Conservation (phyloP, 768 basidiomycete species). For the Hortiboletus campestris region DNA sequence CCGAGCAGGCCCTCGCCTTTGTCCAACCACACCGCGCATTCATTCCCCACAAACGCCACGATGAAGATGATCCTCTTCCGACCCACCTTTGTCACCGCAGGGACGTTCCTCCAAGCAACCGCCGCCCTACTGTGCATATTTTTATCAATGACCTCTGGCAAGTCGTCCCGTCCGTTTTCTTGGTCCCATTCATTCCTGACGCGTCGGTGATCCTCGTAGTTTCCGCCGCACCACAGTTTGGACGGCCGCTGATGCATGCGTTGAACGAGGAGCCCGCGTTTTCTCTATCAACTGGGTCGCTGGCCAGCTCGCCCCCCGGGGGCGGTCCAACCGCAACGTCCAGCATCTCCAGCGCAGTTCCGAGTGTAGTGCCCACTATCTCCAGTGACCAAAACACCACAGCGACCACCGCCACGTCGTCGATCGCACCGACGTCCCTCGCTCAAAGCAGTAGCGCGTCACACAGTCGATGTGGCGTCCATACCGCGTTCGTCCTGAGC, state of each 20-base stretch:
- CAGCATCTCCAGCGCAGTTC: too few relatives aligned
- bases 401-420: neutral
- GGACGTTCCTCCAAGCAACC: constrained; percentile 3
- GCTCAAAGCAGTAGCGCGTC: constrained; percentile 9
- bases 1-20: constrained; percentile 17
- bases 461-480: constrained; percentile 6
- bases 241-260: constrained; percentile 8
- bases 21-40: neutral
- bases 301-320: too few relatives aligned
- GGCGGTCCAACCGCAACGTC: too few relatives aligned
- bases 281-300: neutral
- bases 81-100: constrained; percentile 13
- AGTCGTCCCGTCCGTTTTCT: too few relatives aligned
- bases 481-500: constrained; percentile 1
- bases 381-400: neutral
- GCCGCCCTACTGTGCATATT: constrained; percentile 10
- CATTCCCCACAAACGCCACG: neutral
- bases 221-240: constrained; percentile 22
- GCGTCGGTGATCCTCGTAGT: neutral
- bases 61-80: constrained; percentile 26
- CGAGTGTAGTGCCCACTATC: too few relatives aligned
- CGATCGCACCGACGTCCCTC: too few relatives aligned
- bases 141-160: constrained; percentile 9
- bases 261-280: constrained; percentile 2
- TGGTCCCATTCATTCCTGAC: too few relatives aligned